Percentiles rank a stretch among this genome's conserved stretches.
These are phyloP conservation scores for Entomortierella lignicola DNA, from an alignment of 192 early-diverging fungal species.

Conservation along the genomic window DNA sequence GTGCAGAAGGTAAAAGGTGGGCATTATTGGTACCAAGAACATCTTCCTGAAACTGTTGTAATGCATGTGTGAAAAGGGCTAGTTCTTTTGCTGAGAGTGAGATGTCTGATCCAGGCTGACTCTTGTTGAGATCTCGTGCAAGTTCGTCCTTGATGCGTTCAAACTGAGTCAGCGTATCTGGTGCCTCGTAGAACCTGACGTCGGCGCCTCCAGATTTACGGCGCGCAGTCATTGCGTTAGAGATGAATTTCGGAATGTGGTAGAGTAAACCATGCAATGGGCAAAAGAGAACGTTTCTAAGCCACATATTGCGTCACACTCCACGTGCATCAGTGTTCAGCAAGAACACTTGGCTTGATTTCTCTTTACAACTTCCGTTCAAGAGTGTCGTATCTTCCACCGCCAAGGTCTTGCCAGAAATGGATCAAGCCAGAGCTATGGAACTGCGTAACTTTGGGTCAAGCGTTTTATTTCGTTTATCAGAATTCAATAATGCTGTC, in stretches of 20 bases:
- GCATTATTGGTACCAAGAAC: conserved; percentile 52
- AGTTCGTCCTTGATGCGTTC: conserved; percentile 52
- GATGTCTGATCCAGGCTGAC: conserved; percentile 18
- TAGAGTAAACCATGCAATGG: too few relatives aligned
- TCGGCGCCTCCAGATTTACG: conserved; percentile 42
- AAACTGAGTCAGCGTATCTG: conserved; percentile 55
- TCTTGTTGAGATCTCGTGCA: conserved; percentile 46
- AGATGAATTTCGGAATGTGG: not conserved
- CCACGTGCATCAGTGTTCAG: too few relatives aligned
- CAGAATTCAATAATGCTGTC: too few relatives aligned
- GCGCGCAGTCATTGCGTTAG: conserved; percentile 21
- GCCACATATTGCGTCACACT: not conserved
- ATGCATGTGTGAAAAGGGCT: conserved; percentile 50
- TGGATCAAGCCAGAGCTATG: too few relatives aligned
- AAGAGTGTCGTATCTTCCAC: conserved; percentile 38
- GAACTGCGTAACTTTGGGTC: too few relatives aligned
- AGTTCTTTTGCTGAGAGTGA: conserved; percentile 52
- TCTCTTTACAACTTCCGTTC: not conserved
- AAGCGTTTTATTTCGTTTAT: too few relatives aligned
- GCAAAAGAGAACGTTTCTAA: not conserved
- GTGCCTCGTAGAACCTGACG: conserved; percentile 51
- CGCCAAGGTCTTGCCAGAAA: too few relatives aligned
- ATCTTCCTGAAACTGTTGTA: conserved; percentile 69
- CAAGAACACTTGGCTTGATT: too few relatives aligned
- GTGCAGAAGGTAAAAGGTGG: conserved; percentile 5